Evolutionary conservation across 352 stramenopile species (phyloP), one percentile per base, ranked within the genome.

Genomic region (Phytopythium mirpurense): DNA sequence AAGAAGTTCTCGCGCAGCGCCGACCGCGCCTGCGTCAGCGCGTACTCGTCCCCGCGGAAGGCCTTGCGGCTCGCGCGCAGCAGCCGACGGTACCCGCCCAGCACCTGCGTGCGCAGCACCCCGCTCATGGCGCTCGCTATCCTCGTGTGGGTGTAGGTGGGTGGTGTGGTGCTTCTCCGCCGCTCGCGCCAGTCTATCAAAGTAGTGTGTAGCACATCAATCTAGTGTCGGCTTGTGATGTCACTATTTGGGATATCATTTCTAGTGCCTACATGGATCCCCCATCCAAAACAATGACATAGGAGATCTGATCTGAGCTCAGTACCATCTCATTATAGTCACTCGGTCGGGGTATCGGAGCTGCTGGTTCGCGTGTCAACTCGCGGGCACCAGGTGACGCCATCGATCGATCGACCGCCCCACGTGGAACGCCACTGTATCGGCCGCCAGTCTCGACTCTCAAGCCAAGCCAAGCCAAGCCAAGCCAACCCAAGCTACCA

Each of bases 1-100:
- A 60, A 1, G 35, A 94, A 93, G 57, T 88, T 84, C 27, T 89
- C 74, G 14, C 84, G 79, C 54, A 94, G 62, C 31, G 78, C 68
- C 26, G 59, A 16, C 16, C 62, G 76, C 27, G 84, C 81, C 59
- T 94, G 74, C 10, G 63, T 36, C 54, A 87, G 56, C 24, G 84
- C 84, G 47, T 74, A 91, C 29, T 44, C 61, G 46, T 94, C 84
- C 7, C 67, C 80, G 23, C 76, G 75, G 67, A 94, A 94, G 4
- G 84, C 76, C 62, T 75, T 59, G 26, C 68, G 78, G 63, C 80
- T 94, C 37, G 80, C 80, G 15, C 78, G 80, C 55, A 94, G 59
- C 51, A 94, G 51, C 31, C 84, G 79, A 29, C 77, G 74, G 65
- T 94, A 94, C 26, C 84, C 84, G 32, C 82, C 63, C 11, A 94